Conservation (phyloP, 106 monocot species). For the Ottelia alismoides region DNA sequence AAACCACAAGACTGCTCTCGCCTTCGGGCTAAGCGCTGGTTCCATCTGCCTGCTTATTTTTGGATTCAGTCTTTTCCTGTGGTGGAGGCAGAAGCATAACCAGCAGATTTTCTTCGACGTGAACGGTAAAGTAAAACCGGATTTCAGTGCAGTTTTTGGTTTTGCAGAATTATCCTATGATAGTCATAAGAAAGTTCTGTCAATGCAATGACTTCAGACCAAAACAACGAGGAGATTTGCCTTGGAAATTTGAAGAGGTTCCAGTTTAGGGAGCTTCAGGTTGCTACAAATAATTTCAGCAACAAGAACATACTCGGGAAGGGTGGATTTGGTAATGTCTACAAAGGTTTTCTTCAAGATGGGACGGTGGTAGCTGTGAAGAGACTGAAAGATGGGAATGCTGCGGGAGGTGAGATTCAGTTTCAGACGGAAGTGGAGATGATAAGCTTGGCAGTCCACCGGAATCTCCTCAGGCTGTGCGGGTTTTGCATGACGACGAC, state of each 20-base stretch:
- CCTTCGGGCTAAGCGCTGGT: conserved; percentile 20
- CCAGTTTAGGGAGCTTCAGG: conserved; percentile 48
- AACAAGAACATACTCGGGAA: conserved; percentile 32
- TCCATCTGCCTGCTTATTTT: conserved; percentile 12
- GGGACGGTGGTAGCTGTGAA: conserved; percentile 18
- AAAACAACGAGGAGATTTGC: conserved; percentile 24
- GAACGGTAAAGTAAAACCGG: conserved; percentile 13
- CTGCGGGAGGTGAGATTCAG: conserved; percentile 16
- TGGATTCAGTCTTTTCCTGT: conserved; percentile 9
- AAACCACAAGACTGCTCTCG: conserved; percentile 18
- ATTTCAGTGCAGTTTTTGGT: too few relatives aligned
- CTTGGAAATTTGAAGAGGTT: conserved; percentile 41
- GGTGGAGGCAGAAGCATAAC: conserved; percentile 29
- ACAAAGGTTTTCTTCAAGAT: conserved; percentile 32
- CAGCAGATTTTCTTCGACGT: conserved; percentile 29
- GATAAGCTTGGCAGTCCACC: conserved; percentile 19
- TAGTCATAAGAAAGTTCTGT: too few relatives aligned
- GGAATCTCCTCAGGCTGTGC: conserved; percentile 13
- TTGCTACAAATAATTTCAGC: conserved; percentile 45
- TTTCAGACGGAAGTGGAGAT: conserved; percentile 22
- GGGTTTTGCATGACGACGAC: conserved; percentile 13
- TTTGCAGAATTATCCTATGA: too few relatives aligned
- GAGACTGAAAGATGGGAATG: conserved; percentile 12
- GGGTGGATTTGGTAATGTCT: conserved; percentile 62
- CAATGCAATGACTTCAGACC: too few relatives aligned